These are phyloP conservation scores for Rhodotorula sp. DNA, from an alignment of 1,284 basidiomycete genomes.

Conservation along the genomic window DNA sequence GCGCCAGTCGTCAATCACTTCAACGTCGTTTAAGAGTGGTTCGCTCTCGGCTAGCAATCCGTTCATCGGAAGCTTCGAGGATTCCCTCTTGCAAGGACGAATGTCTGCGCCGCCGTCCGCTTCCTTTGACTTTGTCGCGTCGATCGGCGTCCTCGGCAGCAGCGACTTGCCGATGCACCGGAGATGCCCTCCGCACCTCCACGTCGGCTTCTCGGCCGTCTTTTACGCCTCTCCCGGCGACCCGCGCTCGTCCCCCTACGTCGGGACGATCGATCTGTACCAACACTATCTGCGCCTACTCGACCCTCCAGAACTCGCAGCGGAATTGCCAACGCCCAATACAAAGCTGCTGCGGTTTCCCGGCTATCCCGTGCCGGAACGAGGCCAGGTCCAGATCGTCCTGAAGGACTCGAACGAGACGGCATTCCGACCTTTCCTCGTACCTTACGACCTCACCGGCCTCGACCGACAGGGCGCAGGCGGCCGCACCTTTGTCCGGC, in stretches of 20 bases:
- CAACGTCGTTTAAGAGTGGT: not conserved
- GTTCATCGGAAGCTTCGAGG: constrained; percentile 50
- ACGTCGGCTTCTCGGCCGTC: constrained; percentile 47
- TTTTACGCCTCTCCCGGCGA: constrained; percentile 44
- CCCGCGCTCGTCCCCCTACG: constrained; percentile 47
- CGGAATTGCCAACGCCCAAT: not conserved
- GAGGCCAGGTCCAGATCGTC: constrained; percentile 56
- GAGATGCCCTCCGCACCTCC: constrained; percentile 48
- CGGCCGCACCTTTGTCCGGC: constrained; percentile 45
- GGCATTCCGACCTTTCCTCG: constrained; percentile 55
- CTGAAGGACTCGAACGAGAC: constrained; percentile 52
- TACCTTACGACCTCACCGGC: constrained; percentile 54
- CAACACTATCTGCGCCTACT: constrained; percentile 43
- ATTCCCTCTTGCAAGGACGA: constrained; percentile 48
- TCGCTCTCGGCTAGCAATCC: constrained; percentile 14
- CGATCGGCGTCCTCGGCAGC: constrained; percentile 47
- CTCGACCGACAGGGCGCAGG: constrained; percentile 44
- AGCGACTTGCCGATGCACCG: constrained; percentile 38
- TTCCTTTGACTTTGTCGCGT: constrained; percentile 48
- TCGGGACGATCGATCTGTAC: constrained; percentile 50
- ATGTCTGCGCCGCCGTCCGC: constrained; percentile 47
- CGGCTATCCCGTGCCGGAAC: constrained; percentile 54
- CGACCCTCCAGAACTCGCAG: not conserved
- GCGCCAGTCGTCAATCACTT: constrained; percentile 22
- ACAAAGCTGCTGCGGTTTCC: constrained; percentile 49